phyloP scores from a whole-genome alignment of 1,139 yeast genomes.

The Eremothecium gossypii region DNA sequence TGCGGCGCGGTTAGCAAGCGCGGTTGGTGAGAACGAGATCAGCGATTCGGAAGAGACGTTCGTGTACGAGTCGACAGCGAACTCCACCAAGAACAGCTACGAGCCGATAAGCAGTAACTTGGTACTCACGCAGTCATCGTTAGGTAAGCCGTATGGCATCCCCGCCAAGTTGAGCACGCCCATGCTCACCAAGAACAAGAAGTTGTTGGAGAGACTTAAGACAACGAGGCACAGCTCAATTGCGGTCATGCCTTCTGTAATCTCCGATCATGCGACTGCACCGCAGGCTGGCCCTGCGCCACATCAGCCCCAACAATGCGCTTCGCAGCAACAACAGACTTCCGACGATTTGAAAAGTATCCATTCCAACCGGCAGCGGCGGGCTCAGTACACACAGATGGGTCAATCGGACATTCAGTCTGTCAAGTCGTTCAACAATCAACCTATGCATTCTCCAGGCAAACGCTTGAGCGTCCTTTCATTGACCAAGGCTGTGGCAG shows the following conservation, averaged over 20 bases:
- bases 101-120: conserved; percentile 11
- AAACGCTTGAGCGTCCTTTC: conserved; percentile 21
- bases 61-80: conserved; percentile 60
- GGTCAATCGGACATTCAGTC: conserved; percentile 18
- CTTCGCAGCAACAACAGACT: not conserved
- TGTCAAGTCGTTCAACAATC: conserved; percentile 17
- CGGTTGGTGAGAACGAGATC: conserved; percentile 81
- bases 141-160: conserved; percentile 17
- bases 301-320: not conserved
- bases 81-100: conserved; percentile 31
- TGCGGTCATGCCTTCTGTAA: conserved; percentile 20
- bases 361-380: conserved; percentile 12
- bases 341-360: conserved; percentile 19
- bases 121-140: conserved; percentile 10
- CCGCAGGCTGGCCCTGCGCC: not conserved
- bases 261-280: not conserved
- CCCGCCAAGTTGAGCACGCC: conserved; percentile 28
- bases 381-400: conserved; percentile 8
- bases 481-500: conserved; percentile 10
- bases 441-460: conserved; percentile 22
- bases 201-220: conserved; percentile 24
- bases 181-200: conserved; percentile 21
- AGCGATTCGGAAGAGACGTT: conserved; percentile 90
- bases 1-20: conserved; percentile 90
- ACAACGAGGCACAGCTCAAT: conserved; percentile 28